Evolutionary conservation across 2,329 filamentous ascomycete species (phyloP), one percentile per base, ranked within the genome.

Genomic region (Penicillium sp.): DNA sequence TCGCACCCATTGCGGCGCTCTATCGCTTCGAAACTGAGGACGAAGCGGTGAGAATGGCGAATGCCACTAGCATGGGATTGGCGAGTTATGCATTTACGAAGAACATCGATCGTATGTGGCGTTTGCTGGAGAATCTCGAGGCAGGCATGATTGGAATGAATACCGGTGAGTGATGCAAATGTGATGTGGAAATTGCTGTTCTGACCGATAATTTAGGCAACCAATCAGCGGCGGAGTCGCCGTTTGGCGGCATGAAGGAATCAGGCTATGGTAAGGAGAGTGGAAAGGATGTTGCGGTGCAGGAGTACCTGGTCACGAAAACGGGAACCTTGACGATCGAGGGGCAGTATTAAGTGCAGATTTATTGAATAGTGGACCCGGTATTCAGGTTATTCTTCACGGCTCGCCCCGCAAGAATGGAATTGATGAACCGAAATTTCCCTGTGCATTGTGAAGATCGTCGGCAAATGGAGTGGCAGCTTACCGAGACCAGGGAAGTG

Each of bases 131-230:
- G 77, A 86, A 84, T 61, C 70, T 90, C 33, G 86, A 89, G 68
- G 86, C 86, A 5, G 86, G 86, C 3, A 89, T 89, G 86, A 86
- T 89, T 66, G 86, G 86, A 14, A 75, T 87, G 74, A 87, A 87
- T 63, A 85, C 82, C 55, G 82, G 84, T 77, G 66, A 63, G 73
- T 68, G n/a, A 39, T 24, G 21, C 9, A 6, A 11, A 11, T 33
- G 14, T 37, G 29, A 26, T 21, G 13, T 8, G 9, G 5, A 26
- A 5, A 33, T 21, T 24, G 13, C 14, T 5, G 14, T 47, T 21
- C 7, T 21, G 35, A 19, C 55, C 57, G 48, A 63, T 39, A 0
- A 1, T 44, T 43, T 33, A 77, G 84, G 84, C 19, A 87, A 87
- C 65, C 78, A 80, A n/a, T 87, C 85, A 1, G 85, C 86, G 2